These are phyloP conservation scores for Beta macrorhiza DNA, from an alignment of 179 eudicot genomes.

Conservation along the genomic window DNA sequence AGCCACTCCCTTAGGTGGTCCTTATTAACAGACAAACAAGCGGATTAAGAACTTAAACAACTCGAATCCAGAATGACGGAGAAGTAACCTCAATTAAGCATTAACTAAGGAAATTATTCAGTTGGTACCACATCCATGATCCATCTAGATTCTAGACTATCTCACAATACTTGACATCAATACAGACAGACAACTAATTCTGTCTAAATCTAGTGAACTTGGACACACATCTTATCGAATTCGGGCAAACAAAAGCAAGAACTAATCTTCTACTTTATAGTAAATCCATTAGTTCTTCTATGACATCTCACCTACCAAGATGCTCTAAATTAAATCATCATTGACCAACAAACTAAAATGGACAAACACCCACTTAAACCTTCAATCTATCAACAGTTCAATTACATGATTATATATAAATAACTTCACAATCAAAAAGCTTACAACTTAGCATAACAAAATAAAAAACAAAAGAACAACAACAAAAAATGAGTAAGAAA, in stretches of 20 bases:
- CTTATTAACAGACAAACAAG: background rate
- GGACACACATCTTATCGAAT: slow-evolving; percentile 1
- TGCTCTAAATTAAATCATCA: slow-evolving; percentile 15
- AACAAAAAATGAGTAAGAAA: background rate
- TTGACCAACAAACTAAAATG: slow-evolving; percentile 10
- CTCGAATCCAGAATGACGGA: background rate
- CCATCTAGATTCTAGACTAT: background rate
- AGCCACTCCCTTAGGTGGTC: background rate
- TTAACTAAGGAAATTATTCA: background rate
- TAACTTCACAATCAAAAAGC: background rate
- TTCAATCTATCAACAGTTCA: background rate
- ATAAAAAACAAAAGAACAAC: background rate
- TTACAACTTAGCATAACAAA: too few relatives aligned
- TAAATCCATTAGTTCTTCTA: slow-evolving; percentile 7
- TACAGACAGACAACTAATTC: background rate
- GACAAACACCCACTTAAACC: background rate
- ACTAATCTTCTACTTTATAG: slow-evolving; percentile 3
- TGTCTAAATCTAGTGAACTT: background rate
- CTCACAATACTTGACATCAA: background rate
- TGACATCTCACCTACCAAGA: slow-evolving; percentile 24
- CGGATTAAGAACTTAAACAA: background rate
- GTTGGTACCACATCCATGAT: background rate
- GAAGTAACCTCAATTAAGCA: background rate
- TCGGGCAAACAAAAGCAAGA: background rate
- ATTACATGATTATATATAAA: background rate